Evolutionary conservation across 352 stramenopile species (phyloP), one percentile per base, ranked within the genome.

Genomic region (Detonula confervacea): DNA sequence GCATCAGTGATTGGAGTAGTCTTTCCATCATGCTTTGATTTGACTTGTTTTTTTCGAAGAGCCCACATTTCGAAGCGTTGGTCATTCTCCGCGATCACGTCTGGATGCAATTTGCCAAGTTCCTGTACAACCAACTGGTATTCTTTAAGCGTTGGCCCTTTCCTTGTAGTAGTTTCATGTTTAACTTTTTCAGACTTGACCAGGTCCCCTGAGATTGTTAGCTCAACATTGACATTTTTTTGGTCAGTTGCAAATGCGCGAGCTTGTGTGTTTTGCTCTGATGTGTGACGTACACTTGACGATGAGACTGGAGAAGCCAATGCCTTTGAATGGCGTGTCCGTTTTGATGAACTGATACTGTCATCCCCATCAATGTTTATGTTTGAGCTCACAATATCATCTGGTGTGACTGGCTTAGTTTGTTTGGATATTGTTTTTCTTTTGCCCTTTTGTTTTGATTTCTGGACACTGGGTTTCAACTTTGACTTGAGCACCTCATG

Each of bases 1-100:
- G 79, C 72, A 81, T 93, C 88, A n/a, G 84, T 67, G 16, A 93
- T 76, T 2, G 60, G 80, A 42, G 70, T 67, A 42, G 81, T 54
- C 25, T 52, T 64, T 27, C 60, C 73, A 61, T 71, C 81, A 18
- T 73, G 33, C 56, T 72, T 55, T 57, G 42, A 55, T 57, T 75
- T 65, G 44, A 51, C 24, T 55, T 71, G 35, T 62, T 69, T 6
- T 44, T 65, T 35, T n/a, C 46, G 60, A n/a, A 72, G 12, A 24
- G 56, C 37, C 6, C 64, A 61, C 18, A 24, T 27, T 51, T 49
- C 29, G n/a, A 62, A 56, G 25, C 77, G 70, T 80, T 88, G 52
- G 33, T 83, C 49, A 42, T 83, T 87, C 3, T 76, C 59, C 37
- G 72, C 52, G 22, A 87, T 59, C 24, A 91, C 71, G 27, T 89